Evolutionary conservation across 2,329 filamentous ascomycete genomes (phyloP).

Genomic region (Knoxdaviesia proteae): DNA sequence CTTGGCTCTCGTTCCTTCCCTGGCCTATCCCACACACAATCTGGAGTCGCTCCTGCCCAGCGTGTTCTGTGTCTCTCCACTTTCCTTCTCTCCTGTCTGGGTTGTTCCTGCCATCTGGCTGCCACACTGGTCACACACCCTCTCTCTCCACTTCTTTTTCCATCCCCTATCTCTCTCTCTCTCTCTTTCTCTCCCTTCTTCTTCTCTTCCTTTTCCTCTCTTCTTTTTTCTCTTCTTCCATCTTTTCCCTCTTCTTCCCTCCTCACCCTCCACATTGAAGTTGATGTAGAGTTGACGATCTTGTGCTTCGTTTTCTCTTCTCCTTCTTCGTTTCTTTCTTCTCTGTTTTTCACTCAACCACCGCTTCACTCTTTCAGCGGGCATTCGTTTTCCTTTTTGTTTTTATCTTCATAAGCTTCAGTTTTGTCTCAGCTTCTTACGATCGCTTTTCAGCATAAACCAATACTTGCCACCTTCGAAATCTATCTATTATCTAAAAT

Average conservation of each 20-base stretch:
- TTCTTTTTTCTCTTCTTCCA: constrained; percentile 6
- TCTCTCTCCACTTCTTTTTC: neutral
- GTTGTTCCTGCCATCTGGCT: neutral
- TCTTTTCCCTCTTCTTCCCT: constrained; percentile 13
- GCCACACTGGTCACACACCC: neutral
- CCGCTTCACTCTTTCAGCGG: constrained; percentile 84
- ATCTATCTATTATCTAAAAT: constrained; percentile 5
- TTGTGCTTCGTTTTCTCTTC: constrained; percentile 2
- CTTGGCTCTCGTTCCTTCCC: too few relatives aligned
- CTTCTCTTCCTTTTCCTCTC: neutral
- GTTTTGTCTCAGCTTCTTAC: too few relatives aligned
- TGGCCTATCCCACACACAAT: too few relatives aligned
- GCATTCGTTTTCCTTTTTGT: constrained; percentile 37
- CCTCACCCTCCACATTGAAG: constrained; percentile 22
- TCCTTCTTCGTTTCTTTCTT: constrained; percentile 30
- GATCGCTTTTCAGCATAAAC: too few relatives aligned
- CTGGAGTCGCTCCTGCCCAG: too few relatives aligned
- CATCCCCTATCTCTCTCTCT: neutral
- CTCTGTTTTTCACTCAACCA: constrained; percentile 20
- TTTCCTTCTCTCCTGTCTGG: too few relatives aligned
- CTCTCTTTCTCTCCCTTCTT: constrained; percentile 1
- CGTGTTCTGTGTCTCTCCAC: too few relatives aligned
- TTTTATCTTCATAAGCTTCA: constrained; percentile 5
- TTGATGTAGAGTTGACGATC: constrained; percentile 20
- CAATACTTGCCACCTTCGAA: too few relatives aligned